Percentiles rank a stretch among this genome's conserved stretches.
These are phyloP conservation scores for Ascochyta viciae-villosae DNA, from an alignment of 2,329 filamentous ascomycete genomes.

Conservation along the genomic window DNA sequence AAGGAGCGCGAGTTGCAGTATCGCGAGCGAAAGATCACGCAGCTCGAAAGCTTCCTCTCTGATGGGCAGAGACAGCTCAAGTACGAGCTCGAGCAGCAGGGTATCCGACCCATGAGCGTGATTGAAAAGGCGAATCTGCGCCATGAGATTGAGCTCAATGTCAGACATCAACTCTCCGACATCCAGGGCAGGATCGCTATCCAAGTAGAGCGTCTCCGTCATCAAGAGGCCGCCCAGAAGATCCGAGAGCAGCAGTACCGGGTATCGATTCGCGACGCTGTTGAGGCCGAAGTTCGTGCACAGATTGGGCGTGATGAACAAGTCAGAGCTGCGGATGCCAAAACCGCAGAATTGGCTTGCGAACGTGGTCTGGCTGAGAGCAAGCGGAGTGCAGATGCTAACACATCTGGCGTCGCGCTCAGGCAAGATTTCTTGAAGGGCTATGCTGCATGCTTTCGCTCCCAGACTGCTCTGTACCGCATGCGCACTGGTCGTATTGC, in stretches of 20 bases:
- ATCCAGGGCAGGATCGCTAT: constrained; percentile 11
- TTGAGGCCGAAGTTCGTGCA: constrained; percentile 16
- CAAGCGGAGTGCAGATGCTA: constrained; percentile 1
- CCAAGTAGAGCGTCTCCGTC: constrained; percentile 15
- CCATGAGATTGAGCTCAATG: constrained; percentile 12
- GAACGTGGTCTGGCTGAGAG: constrained; percentile 17
- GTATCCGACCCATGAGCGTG: constrained; percentile 12
- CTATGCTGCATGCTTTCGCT: constrained; percentile 23
- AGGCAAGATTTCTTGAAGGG: constrained; percentile 26
- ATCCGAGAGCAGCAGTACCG: constrained; percentile 33
- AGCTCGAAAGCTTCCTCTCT: constrained; percentile 28
- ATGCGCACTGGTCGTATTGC: constrained; percentile 24
- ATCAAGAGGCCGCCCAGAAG: constrained; percentile 20
- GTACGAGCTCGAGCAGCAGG: constrained; percentile 16
- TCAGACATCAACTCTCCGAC: constrained; percentile 5
- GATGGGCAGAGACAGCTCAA: constrained; percentile 33
- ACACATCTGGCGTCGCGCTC: neutral
- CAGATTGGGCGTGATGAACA: neutral
- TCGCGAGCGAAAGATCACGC: constrained; percentile 23
- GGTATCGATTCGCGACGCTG: neutral
- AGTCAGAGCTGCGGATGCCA: neutral
- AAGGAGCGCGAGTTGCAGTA: constrained; percentile 18
- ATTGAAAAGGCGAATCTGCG: constrained; percentile 15
- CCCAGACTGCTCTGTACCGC: constrained; percentile 16
- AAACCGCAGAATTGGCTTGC: constrained; percentile 16